Percentiles rank a stretch among this genome's conserved stretches.
phyloP scores from a whole-genome alignment of 257 asterid genomes.

The Paulownia fortunei region DNA sequence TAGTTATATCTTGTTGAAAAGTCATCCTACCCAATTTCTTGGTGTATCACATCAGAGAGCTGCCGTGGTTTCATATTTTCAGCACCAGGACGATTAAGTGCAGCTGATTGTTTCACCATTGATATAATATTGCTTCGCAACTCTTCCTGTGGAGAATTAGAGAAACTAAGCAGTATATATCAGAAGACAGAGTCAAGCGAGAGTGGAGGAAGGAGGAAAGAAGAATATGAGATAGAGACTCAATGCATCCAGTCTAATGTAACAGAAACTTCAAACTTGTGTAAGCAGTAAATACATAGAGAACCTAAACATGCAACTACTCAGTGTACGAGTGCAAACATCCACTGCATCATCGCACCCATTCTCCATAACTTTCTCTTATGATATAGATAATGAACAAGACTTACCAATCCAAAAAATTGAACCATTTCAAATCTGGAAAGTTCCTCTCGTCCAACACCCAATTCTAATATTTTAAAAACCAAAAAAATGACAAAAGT shows the following conservation, averaged over 20 bases:
- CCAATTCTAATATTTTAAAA: background rate
- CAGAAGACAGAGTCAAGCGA: slow-evolving; percentile 26
- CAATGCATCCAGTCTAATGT: slow-evolving; percentile 12
- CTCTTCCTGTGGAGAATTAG: slow-evolving; percentile 57
- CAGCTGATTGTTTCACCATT: slow-evolving; percentile 73
- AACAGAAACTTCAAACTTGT: background rate
- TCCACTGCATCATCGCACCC: background rate
- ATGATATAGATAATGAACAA: background rate
- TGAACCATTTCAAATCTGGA: background rate
- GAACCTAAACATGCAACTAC: background rate
- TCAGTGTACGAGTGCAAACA: background rate
- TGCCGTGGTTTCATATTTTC: slow-evolving; percentile 91
- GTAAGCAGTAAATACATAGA: background rate
- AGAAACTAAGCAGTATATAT: background rate
- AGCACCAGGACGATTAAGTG: slow-evolving; percentile 76
- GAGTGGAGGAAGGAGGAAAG: background rate
- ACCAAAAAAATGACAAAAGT: background rate
- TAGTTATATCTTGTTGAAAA: slow-evolving; percentile 1
- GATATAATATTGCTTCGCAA: slow-evolving; percentile 67
- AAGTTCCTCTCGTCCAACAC: background rate
- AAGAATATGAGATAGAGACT: background rate
- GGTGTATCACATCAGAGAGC: slow-evolving; percentile 92
- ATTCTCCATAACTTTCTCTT: background rate
- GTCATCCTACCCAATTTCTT: slow-evolving; percentile 81
- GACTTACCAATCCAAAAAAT: background rate